Base-by-base conservation (phyloP, 805 yeast species). In the Maudiozyma bulderi region DNA sequence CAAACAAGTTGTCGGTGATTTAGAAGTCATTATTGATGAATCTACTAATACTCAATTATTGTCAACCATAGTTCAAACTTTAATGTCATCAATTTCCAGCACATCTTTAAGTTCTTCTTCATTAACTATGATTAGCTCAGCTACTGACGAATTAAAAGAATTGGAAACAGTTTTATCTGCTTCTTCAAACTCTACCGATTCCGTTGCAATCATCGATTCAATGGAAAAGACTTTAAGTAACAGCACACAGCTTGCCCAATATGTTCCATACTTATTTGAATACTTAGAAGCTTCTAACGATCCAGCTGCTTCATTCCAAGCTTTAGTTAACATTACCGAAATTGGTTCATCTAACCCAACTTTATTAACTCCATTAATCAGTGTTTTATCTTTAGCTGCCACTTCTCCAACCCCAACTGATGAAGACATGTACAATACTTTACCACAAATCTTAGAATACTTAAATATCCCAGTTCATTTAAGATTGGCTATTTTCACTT, bases 401-500 rank as follows among this genome's bases (percentile, higher is more conserved):
- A 37, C 13, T 3, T 32, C 49, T 11, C 38, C 51, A 6, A 47
- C 47, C 2, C 52, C 61, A 33, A 52, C 62, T 6, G 51, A 55
- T n/a, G 55, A 53, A 34, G 49, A 55, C 42, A 43, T 66, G 14
- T 48, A 52, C 33, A 52, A 54, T n/a, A 14, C 62, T 40, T 49
- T 54, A 38, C 68, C 68, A 43, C 35, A 39, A 3, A 51, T 65
- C 31, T 48, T 65, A 41, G 56, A 54, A 26, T 57, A 56, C 46
- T 57, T 64, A 49, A 43, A 54, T 20, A 55, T 64, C 26, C 62
- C 65, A 47, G 52, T 58, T 11, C 53, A 49, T n/a, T 61, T 58
- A 51, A 59, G 62, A 48, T 47, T 66, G 40, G 57, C 64, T 38
- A 57, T 65, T 40, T 61, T 61, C 53, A 56, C 67, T 2, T 49